Evolutionary conservation across 2,329 filamentous ascomycete genomes (phyloP), one percentile per base, ranked within the genome.

Genomic region (Trichoderma aggressivum): DNA sequence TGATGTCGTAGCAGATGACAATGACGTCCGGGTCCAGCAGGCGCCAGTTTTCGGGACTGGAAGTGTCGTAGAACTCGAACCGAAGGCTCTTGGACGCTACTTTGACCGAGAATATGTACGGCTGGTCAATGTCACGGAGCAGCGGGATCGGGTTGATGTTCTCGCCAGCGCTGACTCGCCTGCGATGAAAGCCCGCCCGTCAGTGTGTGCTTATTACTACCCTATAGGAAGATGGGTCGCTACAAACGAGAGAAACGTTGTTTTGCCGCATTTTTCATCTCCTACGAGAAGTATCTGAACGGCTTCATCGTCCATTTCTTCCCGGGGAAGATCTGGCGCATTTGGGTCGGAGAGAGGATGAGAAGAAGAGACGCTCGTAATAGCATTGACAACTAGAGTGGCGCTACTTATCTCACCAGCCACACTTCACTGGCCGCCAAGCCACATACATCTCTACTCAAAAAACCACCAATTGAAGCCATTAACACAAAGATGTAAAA

Each of bases 1-100:
- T 87, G 75, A 90, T 89, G 75, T 90, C 88, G 75, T 87, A 90
- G 79, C 88, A 90, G 71, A 90, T 79, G 32, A 90, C 80, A 64
- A 90, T 80, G 34, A 90, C 80, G 77, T 90, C 85, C 0, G 89
- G 89, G 16, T 83, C 82, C 21, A 90, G 80, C n/a, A 86, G 80
- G 60, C 82, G 84, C 89, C 89, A 91, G 76, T 84, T 86, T 28
- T 87, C 85, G 5, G 88, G 87, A 75, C 83, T 84, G 10, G 86
- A 84, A 1, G 88, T 90, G 76, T 90, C 89, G 74, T 85, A 86
- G 75, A 90, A 89, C 76, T 89, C 86, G 73, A 90, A 82, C 30
- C 86, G 83, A 75, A 86, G 88, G 14, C 73, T 75, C n/a, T 73
- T 75, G 8, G 65, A 66, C 10, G 81, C 78, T 14, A 81, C 76